phyloP scores from a whole-genome alignment of 129 eudicot species.

The Chrysanthemum makinoi region DNA sequence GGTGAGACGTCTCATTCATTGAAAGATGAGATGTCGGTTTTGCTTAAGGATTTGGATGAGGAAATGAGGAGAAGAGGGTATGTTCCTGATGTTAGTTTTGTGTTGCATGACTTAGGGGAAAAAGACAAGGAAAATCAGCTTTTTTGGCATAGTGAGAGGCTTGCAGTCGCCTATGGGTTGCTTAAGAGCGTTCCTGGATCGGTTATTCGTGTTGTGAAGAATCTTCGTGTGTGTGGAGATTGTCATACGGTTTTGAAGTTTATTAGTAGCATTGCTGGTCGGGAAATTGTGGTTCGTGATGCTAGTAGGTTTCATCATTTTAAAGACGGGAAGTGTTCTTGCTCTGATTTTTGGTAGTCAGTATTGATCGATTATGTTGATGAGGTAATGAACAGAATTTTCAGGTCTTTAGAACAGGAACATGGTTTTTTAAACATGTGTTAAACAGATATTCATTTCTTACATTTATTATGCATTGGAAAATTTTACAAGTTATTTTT shows the following conservation, averaged over 20 bases:
- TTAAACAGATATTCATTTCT: no score
- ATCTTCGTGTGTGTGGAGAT: conserved; percentile 83
- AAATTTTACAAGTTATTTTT: no score
- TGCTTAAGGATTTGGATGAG: conserved; percentile 62
- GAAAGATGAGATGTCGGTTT: conserved; percentile 48
- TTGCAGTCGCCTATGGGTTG: conserved; percentile 84
- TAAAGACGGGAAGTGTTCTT: conserved; percentile 75
- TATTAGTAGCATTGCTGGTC: conserved; percentile 42
- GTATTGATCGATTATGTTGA: not conserved
- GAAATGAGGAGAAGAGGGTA: conserved; percentile 86
- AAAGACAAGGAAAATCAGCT: conserved; percentile 80
- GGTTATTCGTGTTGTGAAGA: conserved; percentile 60
- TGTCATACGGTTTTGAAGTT: conserved; percentile 76
- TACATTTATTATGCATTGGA: no score
- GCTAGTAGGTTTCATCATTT: conserved; percentile 86
- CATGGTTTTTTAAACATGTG: not conserved
- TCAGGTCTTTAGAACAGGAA: no score
- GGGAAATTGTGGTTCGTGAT: conserved; percentile 78
- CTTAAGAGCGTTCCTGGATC: conserved; percentile 63
- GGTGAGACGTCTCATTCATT: conserved; percentile 54
- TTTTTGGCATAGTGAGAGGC: conserved; percentile 89
- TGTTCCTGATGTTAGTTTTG: conserved; percentile 72
- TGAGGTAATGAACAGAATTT: no score
- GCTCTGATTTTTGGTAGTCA: conserved; percentile 76
- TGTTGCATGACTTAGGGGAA: conserved; percentile 72